phyloP scores from a whole-genome alignment of 192 early-diverging fungal genomes.

The Backusella mclennaniae region DNA sequence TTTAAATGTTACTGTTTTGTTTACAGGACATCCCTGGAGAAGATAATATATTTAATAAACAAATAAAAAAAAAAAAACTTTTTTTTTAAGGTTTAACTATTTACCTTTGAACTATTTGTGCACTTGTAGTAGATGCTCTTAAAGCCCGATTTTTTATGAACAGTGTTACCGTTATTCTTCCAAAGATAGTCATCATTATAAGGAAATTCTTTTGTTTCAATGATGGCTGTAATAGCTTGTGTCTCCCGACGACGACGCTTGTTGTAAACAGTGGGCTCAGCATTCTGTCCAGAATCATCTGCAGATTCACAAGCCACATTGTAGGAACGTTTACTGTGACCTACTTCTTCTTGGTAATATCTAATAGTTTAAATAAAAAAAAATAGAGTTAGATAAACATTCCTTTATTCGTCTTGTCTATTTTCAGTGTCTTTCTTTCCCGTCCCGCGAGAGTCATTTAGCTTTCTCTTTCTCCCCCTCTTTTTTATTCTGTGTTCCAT shows the following conservation, averaged over 20 bases:
- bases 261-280: slow-evolving; percentile 4
- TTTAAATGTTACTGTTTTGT: slow-evolving; percentile 55
- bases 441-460: neutral
- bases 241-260: slow-evolving; percentile 56
- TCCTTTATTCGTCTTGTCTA: neutral
- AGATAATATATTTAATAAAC: neutral
- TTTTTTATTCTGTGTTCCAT: neutral
- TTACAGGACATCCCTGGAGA: slow-evolving; percentile 40
- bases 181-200: slow-evolving; percentile 38
- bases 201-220: slow-evolving; percentile 41
- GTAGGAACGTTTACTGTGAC: neutral
- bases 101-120: slow-evolving; percentile 38
- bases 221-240: slow-evolving; percentile 54
- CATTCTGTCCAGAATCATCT: neutral
- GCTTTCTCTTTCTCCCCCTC: neutral
- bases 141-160: slow-evolving; percentile 35
- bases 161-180: slow-evolving; percentile 40
- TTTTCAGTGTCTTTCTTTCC: neutral
- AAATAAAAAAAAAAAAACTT: slow-evolving; percentile 4
- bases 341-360: neutral
- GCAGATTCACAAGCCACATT: neutral
- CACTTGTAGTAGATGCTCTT: slow-evolving; percentile 42
- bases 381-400: neutral
- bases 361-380: neutral
- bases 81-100: slow-evolving; percentile 8